Evolutionary conservation across 495 filamentous ascomycete genomes (phyloP).

Genomic region (Entonaema liquescens): DNA sequence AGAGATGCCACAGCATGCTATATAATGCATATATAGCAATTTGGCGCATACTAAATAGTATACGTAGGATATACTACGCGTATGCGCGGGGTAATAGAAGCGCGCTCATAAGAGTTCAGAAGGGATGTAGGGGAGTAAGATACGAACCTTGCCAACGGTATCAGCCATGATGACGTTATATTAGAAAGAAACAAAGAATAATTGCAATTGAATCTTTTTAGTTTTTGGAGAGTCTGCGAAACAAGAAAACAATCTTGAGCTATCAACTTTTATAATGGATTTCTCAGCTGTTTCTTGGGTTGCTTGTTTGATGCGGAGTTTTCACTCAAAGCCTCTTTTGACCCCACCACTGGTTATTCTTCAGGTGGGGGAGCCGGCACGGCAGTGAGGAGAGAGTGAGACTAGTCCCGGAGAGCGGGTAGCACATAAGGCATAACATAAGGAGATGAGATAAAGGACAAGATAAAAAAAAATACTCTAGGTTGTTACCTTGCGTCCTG

Average conservation of each 20-base stretch:
- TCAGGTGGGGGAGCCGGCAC: conserved; percentile 46
- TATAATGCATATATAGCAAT: background rate
- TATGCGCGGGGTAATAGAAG: conserved; percentile 41
- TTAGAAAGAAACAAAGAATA: conserved; percentile 12
- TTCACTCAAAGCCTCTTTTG: conserved; percentile 22
- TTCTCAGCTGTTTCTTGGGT: conserved; percentile 17
- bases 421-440: background rate
- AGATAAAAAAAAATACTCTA: background rate
- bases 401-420: conserved; percentile 1
- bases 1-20: conserved; percentile 2
- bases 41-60: background rate
- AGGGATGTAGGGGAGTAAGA: background rate
- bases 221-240: conserved; percentile 4
- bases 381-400: conserved; percentile 28
- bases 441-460: background rate
- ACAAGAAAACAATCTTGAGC: conserved; percentile 18
- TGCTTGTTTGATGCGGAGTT: conserved; percentile 41
- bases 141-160: conserved; percentile 59
- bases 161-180: conserved; percentile 50
- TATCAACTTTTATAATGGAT: conserved; percentile 39
- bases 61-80: conserved; percentile 11
- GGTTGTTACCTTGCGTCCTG: conserved; percentile 21
- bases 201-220: conserved; percentile 1
- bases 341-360: conserved; percentile 44
- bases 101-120: conserved; percentile 1